Evolutionary conservation across 495 filamentous ascomycete species (phyloP), one percentile per base, ranked within the genome.

Genomic region (Podospora pseudopauciseta): DNA sequence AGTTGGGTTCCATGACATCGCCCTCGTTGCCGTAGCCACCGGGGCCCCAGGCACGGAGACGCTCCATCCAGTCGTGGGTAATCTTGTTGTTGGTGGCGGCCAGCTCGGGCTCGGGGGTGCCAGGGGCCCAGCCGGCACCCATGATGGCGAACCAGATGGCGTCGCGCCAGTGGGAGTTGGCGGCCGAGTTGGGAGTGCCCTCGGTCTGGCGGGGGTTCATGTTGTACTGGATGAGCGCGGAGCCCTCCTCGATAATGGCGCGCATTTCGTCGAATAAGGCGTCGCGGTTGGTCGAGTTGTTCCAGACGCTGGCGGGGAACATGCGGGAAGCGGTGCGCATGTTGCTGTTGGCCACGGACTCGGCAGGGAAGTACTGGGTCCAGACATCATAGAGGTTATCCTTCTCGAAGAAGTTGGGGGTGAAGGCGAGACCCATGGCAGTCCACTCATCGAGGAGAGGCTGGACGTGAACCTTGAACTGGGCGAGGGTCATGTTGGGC

Each of bases 1-100:
- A 91, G 62, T 88, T 73, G 0, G 88, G 88, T 75, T 91, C 87
- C 61, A 84, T 78, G n/a, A 86, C 75, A 73, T 90, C 86, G 28
- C 75, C 81, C 75, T 88, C 84, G 58, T 81, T 84, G 0, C 80
- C 30, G 49, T 86, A 86, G 0, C 76, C 81, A 0, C 83, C 84
- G 0, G 78, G 77, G 0, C 77, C 20, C 7, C 13, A 63, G 27
- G 32, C 28, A 19, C 67, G 53, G 4, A 74, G 39, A 5, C 67
- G 59, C 2, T 39, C 65, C 61, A 70, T 69, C 72, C 70, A 74
- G 56, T 74, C 63, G 1, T 77, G 77, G 2, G 78, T 76, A 11
- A 80, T 71, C 23, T 65, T 73, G 32, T 74, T 70, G 54, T 68
- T 67, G 0, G 65, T 60, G 0, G 62, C 61, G 23, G 61, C 62